A percentile compares a stretch with the other conserved stretches of the same genome.
Conservation (phyloP, 2,329 filamentous ascomycete genomes). For the Myotisia sp. region DNA sequence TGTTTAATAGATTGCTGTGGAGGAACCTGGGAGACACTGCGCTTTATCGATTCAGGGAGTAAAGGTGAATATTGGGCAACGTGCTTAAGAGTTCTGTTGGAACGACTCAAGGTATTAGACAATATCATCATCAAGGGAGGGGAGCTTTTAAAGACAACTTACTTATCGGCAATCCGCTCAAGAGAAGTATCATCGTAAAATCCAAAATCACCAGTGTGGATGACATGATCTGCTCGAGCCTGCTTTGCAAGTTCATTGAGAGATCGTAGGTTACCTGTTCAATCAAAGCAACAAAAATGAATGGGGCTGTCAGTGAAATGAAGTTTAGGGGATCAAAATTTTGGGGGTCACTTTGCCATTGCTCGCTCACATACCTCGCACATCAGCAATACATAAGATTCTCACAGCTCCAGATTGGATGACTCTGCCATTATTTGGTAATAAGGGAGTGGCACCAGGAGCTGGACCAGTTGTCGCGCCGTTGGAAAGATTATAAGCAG, state of each 20-base stretch:
- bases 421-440: slow-evolving; percentile 37
- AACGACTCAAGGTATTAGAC: too few species aligned
- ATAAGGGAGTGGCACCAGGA: slow-evolving; percentile 34
- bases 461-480: slow-evolving; percentile 30
- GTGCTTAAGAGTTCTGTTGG: slow-evolving; percentile 75
- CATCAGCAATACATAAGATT: slow-evolving; percentile 38
- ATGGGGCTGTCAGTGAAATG: not conserved
- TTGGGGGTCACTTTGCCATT: too few species aligned
- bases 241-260: slow-evolving; percentile 93
- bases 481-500: slow-evolving; percentile 34
- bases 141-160: too few species aligned
- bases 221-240: slow-evolving; percentile 90
- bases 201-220: slow-evolving; percentile 96
- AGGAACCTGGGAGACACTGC: slow-evolving; percentile 51
- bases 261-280: slow-evolving; percentile 76
- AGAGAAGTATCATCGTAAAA: slow-evolving; percentile 96
- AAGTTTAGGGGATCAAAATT: not conserved
- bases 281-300: not conserved
- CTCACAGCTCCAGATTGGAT: slow-evolving; percentile 35
- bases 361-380: slow-evolving; percentile 38
- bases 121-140: too few species aligned
- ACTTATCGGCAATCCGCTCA: slow-evolving; percentile 97
- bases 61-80: slow-evolving; percentile 96
- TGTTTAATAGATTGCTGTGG: slow-evolving; percentile 61
- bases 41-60: slow-evolving; percentile 61